phyloP scores from a whole-genome alignment of 73 alveolate genomes.

The Paramecium tetraurelia region DNA sequence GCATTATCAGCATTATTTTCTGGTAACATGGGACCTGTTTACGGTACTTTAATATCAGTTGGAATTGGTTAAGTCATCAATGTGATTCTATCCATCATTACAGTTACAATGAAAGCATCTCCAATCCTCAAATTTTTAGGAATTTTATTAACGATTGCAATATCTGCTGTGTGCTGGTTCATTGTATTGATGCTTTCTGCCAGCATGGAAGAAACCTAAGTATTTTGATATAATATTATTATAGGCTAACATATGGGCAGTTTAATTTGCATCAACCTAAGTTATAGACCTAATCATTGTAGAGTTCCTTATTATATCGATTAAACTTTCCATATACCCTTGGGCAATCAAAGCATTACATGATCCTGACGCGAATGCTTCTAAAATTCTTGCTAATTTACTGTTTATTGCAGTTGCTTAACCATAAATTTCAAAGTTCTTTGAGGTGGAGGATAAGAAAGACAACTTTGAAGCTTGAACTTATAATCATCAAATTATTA shows the following conservation, averaged over 20 bases:
- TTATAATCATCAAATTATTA: too few relatives aligned
- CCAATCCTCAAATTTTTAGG: background rate
- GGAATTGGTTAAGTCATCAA: background rate
- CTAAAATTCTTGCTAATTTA: background rate
- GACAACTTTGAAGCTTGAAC: background rate
- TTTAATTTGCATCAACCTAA: background rate
- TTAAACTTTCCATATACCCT: background rate
- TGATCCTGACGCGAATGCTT: background rate
- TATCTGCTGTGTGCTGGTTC: background rate
- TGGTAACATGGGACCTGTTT: background rate
- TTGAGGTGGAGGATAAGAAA: background rate
- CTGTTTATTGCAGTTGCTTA: background rate
- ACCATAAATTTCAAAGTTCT: background rate
- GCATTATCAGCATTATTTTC: constrained; percentile 18
- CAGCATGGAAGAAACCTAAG: background rate
- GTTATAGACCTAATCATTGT: background rate
- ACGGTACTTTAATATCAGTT: background rate
- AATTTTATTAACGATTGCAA: background rate
- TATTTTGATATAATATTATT: background rate
- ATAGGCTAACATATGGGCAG: background rate
- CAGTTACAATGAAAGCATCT: background rate
- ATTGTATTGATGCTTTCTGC: constrained; percentile 5
- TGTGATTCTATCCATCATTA: background rate
- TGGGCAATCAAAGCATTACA: background rate
- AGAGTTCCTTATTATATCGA: background rate